A percentile compares a stretch with the other conserved stretches of the same genome.
These are phyloP conservation scores for Aspergillus ostianus DNA, from an alignment of 495 filamentous ascomycete species.

Conservation along the genomic window DNA sequence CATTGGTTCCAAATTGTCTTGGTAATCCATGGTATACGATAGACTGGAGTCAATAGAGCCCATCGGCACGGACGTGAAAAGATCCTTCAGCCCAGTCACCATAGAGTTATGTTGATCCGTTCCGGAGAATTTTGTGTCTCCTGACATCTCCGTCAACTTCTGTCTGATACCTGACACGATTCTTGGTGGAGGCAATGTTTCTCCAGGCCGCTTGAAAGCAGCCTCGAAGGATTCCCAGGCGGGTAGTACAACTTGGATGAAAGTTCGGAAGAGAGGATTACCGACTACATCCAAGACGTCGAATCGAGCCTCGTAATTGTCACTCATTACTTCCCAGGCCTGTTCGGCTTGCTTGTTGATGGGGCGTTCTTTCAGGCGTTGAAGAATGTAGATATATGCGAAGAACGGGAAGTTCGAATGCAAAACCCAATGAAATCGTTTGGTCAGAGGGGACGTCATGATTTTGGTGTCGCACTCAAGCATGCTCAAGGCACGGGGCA, in stretches of 20 bases:
- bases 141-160: constrained; percentile 20
- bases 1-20: background rate
- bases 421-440: constrained; percentile 45
- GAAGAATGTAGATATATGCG: constrained; percentile 49
- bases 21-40: background rate
- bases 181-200: constrained; percentile 28
- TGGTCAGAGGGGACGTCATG: constrained; percentile 43
- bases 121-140: constrained; percentile 1
- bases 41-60: background rate
- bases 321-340: constrained; percentile 50
- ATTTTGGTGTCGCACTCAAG: constrained; percentile 51
- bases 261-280: constrained; percentile 40
- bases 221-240: constrained; percentile 43
- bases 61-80: background rate
- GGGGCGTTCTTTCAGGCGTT: constrained; percentile 45
- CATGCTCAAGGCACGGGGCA: constrained; percentile 40
- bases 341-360: constrained; percentile 24
- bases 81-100: background rate
- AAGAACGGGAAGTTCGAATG: constrained; percentile 52
- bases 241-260: constrained; percentile 43
- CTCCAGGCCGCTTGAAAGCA: constrained; percentile 15
- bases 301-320: constrained; percentile 48
- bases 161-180: constrained; percentile 41
- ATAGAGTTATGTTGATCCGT: background rate
- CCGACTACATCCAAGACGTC: constrained; percentile 8